Percentiles rank a stretch among this genome's conserved stretches.
These are phyloP conservation scores for Astraeus odoratus DNA, from an alignment of 768 basidiomycete genomes.

Conservation along the genomic window DNA sequence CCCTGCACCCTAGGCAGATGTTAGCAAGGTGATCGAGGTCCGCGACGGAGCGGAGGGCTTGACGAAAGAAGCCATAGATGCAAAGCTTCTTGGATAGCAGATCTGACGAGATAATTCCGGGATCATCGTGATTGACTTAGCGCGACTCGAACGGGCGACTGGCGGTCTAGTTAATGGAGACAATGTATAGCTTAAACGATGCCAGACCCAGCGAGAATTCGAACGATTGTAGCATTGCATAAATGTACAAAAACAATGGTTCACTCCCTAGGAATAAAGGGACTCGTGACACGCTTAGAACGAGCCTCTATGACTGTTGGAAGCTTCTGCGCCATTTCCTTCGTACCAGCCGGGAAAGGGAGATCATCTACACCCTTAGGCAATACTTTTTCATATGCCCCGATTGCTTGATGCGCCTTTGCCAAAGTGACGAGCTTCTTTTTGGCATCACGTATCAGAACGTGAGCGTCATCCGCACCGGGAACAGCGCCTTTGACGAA, in stretches of 20 bases:
- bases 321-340: slow-evolving; percentile 59
- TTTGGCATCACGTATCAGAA: slow-evolving; percentile 83
- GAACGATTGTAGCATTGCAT: background rate
- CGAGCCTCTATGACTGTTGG: slow-evolving; percentile 67
- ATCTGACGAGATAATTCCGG: too few relatives aligned
- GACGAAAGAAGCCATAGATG: slow-evolving; percentile 65
- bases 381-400: slow-evolving; percentile 67
- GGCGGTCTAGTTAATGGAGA: too few relatives aligned
- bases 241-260: slow-evolving; percentile 7
- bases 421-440: slow-evolving; percentile 69
- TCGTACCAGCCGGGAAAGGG: slow-evolving; percentile 90
- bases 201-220: too few relatives aligned
- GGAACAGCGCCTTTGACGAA: slow-evolving; percentile 91
- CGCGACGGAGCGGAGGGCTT: slow-evolving; percentile 77
- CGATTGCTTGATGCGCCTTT: slow-evolving; percentile 59
- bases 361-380: slow-evolving; percentile 79
- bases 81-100: slow-evolving; percentile 36
- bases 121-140: too few relatives aligned
- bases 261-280: slow-evolving; percentile 71
- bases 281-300: slow-evolving; percentile 64
- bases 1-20: slow-evolving; percentile 49
- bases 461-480: slow-evolving; percentile 82
- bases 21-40: slow-evolving; percentile 75
- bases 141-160: too few relatives aligned
- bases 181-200: too few relatives aligned